phyloP scores from a whole-genome alignment of 164 flowering plant species.

The Macadamia tetraphylla region DNA sequence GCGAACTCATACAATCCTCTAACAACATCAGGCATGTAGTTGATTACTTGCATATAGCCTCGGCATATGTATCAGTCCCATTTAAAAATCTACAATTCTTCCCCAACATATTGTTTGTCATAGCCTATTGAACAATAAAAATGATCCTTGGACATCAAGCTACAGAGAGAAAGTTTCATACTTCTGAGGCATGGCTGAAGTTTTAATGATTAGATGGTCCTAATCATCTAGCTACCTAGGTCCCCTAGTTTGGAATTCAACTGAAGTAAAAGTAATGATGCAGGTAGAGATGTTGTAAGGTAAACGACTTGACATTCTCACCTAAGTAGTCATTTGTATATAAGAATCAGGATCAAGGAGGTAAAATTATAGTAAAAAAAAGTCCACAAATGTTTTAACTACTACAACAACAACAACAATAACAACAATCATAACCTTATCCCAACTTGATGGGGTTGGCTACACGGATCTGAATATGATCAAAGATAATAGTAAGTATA shows the following conservation, averaged over 20 bases:
- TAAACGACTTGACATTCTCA: not conserved
- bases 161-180: not conserved
- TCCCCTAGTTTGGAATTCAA: not conserved
- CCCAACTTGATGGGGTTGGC: no score
- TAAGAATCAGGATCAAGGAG: not conserved
- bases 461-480: no score
- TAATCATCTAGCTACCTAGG: not conserved
- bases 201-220: not conserved
- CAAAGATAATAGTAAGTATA: no score
- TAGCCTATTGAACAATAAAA: slow-evolving; percentile 41
- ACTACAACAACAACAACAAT: no score
- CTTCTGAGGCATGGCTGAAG: not conserved
- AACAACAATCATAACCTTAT: no score
- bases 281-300: not conserved
- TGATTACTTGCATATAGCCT: slow-evolving; percentile 37
- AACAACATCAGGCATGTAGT: slow-evolving; percentile 1
- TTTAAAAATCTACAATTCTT: slow-evolving; percentile 64
- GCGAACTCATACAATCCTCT: not conserved
- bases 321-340: not conserved
- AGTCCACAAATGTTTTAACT: no score
- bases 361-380: not conserved
- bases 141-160: not conserved
- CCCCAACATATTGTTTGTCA: slow-evolving; percentile 70
- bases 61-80: slow-evolving; percentile 62
- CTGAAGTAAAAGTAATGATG: no score